Evolutionary conservation across 2,329 filamentous ascomycete species (phyloP).

Genomic region (Curvularia verruculosa): DNA sequence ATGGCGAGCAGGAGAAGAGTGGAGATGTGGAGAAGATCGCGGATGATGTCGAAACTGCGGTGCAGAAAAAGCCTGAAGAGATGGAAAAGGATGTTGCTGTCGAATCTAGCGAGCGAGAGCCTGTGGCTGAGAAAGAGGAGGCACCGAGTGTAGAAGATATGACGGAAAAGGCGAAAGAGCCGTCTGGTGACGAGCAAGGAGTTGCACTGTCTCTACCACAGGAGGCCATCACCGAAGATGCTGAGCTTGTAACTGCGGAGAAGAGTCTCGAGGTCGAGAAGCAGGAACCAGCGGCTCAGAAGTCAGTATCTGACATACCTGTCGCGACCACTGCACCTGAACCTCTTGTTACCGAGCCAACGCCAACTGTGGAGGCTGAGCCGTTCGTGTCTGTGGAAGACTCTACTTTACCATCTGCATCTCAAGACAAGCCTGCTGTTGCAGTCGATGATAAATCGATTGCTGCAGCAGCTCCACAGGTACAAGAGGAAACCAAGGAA

Average conservation of each 20-base stretch:
- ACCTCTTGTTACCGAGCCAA: not conserved
- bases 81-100: slow-evolving; percentile 3
- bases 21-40: slow-evolving; percentile 3
- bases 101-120: slow-evolving; percentile 10
- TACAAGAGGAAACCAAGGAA: not conserved
- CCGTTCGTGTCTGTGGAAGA: not conserved
- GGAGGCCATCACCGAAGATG: slow-evolving; percentile 11
- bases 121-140: slow-evolving; percentile 13
- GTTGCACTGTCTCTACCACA: not conserved
- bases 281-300: slow-evolving; percentile 16
- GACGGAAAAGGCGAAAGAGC: not conserved
- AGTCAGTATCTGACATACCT: slow-evolving; percentile 12
- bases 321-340: slow-evolving; percentile 1
- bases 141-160: not conserved
- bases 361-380: not conserved
- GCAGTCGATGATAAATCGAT: not conserved
- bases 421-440: slow-evolving; percentile 8
- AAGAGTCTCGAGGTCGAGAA: slow-evolving; percentile 27
- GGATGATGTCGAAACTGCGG: not conserved
- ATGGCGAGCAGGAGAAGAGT: slow-evolving; percentile 9
- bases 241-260: slow-evolving; percentile 16
- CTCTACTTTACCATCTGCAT: not conserved
- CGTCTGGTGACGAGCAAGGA: slow-evolving; percentile 3
- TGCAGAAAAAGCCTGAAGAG: slow-evolving; percentile 14
- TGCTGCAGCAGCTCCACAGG: not conserved